Evolutionary conservation across 2,329 filamentous ascomycete genomes (phyloP).

Genomic region (Pseudocercospora macadamiae): DNA sequence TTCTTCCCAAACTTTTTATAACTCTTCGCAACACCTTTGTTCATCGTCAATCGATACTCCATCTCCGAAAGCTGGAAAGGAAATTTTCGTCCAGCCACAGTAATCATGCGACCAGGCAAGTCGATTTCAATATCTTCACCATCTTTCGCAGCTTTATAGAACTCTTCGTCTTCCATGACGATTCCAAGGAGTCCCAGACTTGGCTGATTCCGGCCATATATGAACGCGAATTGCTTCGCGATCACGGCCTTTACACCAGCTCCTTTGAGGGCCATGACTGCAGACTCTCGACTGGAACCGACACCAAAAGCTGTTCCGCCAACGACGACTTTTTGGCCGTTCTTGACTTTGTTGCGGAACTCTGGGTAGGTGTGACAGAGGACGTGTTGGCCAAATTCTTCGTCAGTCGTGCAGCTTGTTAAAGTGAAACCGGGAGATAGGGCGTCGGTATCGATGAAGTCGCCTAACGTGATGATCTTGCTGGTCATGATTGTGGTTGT

Average conservation of each 20-base stretch:
- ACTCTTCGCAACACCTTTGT: slow-evolving; percentile 11
- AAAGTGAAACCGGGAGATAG: slow-evolving; percentile 8
- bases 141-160: slow-evolving; percentile 11
- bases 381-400: slow-evolving; percentile 14
- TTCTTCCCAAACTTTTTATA: slow-evolving; percentile 13
- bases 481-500: not conserved
- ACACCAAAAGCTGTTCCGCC: slow-evolving; percentile 19
- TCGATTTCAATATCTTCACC: slow-evolving; percentile 10
- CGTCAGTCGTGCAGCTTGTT: not conserved
- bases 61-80: not conserved
- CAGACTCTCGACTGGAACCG: slow-evolving; percentile 15
- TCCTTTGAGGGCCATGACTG: slow-evolving; percentile 16
- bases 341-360: slow-evolving; percentile 9
- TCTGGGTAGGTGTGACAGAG: slow-evolving; percentile 13
- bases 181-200: slow-evolving; percentile 15
- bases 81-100: not conserved
- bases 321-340: slow-evolving; percentile 11
- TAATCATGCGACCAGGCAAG: not conserved
- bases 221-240: slow-evolving; percentile 16
- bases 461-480: slow-evolving; percentile 2
- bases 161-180: slow-evolving; percentile 8
- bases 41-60: slow-evolving; percentile 1
- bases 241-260: slow-evolving; percentile 15
- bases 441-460: slow-evolving; percentile 18
- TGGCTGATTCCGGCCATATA: slow-evolving; percentile 14